Evolutionary conservation across 805 yeast genomes (phyloP).

Genomic region (Scheffersomyces amazonensis): DNA sequence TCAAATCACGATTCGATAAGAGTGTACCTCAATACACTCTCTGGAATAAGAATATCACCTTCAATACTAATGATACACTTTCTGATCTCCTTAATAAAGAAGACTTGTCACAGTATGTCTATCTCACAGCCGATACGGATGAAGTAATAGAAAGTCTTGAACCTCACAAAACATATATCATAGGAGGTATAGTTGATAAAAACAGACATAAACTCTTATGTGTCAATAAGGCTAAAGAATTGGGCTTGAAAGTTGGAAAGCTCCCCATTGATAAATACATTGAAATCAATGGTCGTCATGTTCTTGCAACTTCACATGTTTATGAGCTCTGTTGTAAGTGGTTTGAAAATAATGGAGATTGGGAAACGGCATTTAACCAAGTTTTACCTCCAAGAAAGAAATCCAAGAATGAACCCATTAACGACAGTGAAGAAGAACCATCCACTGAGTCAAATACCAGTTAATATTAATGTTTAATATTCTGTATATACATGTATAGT

Average conservation of each 20-base stretch:
- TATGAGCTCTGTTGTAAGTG: conserved; percentile 80
- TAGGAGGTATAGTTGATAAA: conserved; percentile 96
- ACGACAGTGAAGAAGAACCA: conserved; percentile 1
- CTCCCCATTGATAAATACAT: conserved; percentile 87
- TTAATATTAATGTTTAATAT: no score
- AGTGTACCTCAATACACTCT: conserved; percentile 53
- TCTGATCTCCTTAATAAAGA: conserved; percentile 19
- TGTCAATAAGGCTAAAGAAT: conserved; percentile 69
- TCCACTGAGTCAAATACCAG: no score
- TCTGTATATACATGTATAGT: no score
- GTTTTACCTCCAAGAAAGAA: conserved; percentile 81
- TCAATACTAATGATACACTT: conserved; percentile 36
- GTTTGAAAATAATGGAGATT: conserved; percentile 65
- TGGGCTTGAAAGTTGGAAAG: conserved; percentile 71
- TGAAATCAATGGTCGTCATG: conserved; percentile 79
- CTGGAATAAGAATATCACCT: conserved; percentile 63
- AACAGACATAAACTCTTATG: conserved; percentile 84
- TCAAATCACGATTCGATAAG: conserved; percentile 67
- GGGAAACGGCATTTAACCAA: conserved; percentile 85
- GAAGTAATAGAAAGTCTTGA: conserved; percentile 62
- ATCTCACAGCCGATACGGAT: conserved; percentile 85
- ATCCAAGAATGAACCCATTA: not conserved
- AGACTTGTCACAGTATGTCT: conserved; percentile 47
- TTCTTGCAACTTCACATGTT: conserved; percentile 93
- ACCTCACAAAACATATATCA: conserved; percentile 71